Conservation (phyloP, 1,284 basidiomycete species). For the Tremellales sp. region DNA sequence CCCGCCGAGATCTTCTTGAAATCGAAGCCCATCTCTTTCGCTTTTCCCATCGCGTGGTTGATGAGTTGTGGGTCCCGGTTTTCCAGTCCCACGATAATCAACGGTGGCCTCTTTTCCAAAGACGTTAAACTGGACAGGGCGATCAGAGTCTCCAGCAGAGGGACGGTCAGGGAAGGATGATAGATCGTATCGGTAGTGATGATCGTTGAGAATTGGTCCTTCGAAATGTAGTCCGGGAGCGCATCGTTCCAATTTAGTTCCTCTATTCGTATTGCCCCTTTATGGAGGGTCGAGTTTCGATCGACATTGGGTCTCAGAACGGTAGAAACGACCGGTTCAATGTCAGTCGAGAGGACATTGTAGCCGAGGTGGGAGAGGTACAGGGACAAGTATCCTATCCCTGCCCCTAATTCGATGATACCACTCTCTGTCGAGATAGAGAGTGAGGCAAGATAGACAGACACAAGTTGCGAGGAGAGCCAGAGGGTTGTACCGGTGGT, state of each 20-base stretch:
- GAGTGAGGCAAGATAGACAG: constrained; percentile 54
- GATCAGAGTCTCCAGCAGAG: constrained; percentile 61
- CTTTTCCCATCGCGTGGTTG: constrained; percentile 57
- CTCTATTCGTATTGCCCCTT: constrained; percentile 53
- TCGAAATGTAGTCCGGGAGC: background rate
- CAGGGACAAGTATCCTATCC: constrained; percentile 73
- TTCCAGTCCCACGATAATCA: constrained; percentile 70
- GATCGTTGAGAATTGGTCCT: constrained; percentile 54
- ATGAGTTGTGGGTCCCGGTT: constrained; percentile 67
- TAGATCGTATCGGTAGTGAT: constrained; percentile 84
- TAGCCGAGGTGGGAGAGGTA: constrained; percentile 66
- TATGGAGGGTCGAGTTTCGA: constrained; percentile 32
- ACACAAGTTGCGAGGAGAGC: constrained; percentile 73
- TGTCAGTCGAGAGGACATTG: constrained; percentile 75
- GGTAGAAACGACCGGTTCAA: constrained; percentile 61
- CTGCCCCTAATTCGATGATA: constrained; percentile 73
- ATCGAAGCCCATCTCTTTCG: constrained; percentile 54
- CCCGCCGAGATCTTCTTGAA: constrained; percentile 59
- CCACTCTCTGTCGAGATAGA: constrained; percentile 8
- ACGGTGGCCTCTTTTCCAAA: constrained; percentile 47
- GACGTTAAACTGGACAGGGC: constrained; percentile 6
- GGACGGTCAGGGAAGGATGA: constrained; percentile 58
- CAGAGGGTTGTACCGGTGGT: constrained; percentile 84
- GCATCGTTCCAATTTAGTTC: constrained; percentile 56
- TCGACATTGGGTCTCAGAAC: constrained; percentile 66